Percentiles rank a stretch among this genome's conserved stretches.
These are phyloP conservation scores for Metschnikowia gelsemii DNA, from an alignment of 805 yeast species.

Conservation along the genomic window DNA sequence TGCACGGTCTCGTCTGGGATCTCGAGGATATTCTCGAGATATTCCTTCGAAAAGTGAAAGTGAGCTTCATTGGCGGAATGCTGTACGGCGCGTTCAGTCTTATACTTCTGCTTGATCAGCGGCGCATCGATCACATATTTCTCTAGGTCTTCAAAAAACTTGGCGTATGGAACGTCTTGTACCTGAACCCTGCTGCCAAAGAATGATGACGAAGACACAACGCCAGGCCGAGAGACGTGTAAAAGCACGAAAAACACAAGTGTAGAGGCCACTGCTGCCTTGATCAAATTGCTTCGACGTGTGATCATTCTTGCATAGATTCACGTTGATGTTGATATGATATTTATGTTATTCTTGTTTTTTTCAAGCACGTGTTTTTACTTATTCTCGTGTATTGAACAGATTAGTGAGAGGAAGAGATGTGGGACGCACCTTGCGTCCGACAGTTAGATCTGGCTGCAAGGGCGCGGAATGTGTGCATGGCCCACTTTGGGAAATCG, in stretches of 20 bases:
- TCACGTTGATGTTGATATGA: not conserved
- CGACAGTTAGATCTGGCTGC: too few relatives aligned
- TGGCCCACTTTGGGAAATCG: too few relatives aligned
- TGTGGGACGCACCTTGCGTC: too few relatives aligned
- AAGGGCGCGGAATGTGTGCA: too few relatives aligned
- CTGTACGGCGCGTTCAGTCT: conserved; percentile 41
- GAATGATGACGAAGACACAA: not conserved
- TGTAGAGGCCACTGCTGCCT: conserved; percentile 2
- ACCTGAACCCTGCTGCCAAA: not conserved
- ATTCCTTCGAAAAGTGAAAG: conserved; percentile 46
- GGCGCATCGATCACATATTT: conserved; percentile 37
- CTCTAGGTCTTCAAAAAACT: conserved; percentile 33
- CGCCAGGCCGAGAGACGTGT: conserved; percentile 2
- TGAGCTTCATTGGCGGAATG: conserved; percentile 39
- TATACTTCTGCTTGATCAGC: conserved; percentile 44
- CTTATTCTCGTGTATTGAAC: too few relatives aligned
- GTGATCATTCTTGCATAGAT: not conserved
- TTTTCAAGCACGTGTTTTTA: too few relatives aligned
- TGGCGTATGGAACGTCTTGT: conserved; percentile 3
- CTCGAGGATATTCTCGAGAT: conserved; percentile 44
- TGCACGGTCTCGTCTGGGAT: conserved; percentile 34
- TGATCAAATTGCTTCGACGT: conserved; percentile 4
- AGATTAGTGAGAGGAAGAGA: too few relatives aligned
- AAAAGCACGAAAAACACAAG: not conserved
- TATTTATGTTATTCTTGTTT: not conserved